Evolutionary conservation across 768 basidiomycete genomes (phyloP).

Genomic region (Mycena filopes): DNA sequence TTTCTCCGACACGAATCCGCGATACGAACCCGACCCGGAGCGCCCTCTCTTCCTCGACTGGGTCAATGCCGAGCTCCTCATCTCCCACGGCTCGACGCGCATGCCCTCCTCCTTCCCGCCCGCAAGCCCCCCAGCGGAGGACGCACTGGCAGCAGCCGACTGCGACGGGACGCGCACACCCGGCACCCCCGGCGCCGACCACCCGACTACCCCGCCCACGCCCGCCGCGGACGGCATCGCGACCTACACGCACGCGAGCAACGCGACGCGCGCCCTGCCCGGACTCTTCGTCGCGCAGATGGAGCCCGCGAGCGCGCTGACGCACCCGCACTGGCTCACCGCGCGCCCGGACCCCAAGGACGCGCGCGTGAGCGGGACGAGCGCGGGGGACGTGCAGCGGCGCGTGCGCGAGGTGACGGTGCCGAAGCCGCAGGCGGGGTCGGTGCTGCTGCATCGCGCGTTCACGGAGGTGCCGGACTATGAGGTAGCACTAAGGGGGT

Average conservation of each 20-base stretch:
- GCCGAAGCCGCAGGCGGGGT: slow-evolving; percentile 18
- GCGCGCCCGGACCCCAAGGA: slow-evolving; percentile 49
- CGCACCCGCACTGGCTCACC: slow-evolving; percentile 53
- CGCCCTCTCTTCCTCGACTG: slow-evolving; percentile 69
- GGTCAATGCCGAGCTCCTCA: slow-evolving; percentile 87
- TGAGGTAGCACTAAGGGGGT: slow-evolving; percentile 83
- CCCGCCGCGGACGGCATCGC: slow-evolving; percentile 45
- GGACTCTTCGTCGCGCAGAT: slow-evolving; percentile 66
- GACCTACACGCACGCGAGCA: slow-evolving; percentile 62
- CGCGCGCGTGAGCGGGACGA: slow-evolving; percentile 23
- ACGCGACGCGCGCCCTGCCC: slow-evolving; percentile 62
- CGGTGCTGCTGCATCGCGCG: slow-evolving; percentile 64
- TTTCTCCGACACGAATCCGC: slow-evolving; percentile 52
- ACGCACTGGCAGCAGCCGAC: slow-evolving; percentile 25
- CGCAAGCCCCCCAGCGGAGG: slow-evolving; percentile 18
- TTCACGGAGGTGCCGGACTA: slow-evolving; percentile 90
- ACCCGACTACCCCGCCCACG: slow-evolving; percentile 31
- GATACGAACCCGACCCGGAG: slow-evolving; percentile 56
- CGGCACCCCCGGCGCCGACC: slow-evolving; percentile 9
- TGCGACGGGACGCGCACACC: slow-evolving; percentile 5
- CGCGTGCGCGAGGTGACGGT: slow-evolving; percentile 32
- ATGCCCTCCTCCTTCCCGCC: slow-evolving; percentile 47
- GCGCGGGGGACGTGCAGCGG: slow-evolving; percentile 32
- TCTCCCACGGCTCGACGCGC: slow-evolving; percentile 61
- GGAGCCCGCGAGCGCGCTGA: slow-evolving; percentile 67